Evolutionary conservation across 2,329 filamentous ascomycete species (phyloP), one percentile per base, ranked within the genome.

Genomic region (Lasiodiplodia gonubiensis): DNA sequence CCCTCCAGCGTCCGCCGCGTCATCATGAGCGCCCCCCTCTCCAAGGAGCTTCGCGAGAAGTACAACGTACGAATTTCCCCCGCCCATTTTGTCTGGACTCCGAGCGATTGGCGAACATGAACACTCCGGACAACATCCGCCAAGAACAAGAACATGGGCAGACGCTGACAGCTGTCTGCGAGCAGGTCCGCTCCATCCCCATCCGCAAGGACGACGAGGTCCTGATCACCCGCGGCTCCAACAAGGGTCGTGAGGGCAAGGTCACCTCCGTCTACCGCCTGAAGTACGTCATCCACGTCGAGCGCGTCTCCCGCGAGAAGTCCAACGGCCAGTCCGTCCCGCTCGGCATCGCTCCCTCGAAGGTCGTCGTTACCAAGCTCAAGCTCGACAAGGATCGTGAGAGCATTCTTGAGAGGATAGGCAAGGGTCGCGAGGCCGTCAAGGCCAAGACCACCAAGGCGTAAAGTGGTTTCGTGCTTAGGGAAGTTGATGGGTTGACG

Each of bases 241-340:
- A 97, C 89, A 98, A 98, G 89, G 95, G 94, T 81, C 93, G 93
- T 80, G 94, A 98, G 88, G 95, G 95, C 87, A 98, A 98, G 88
- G 88, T 99, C 85, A 94, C 90, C 78, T 93, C 92, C 79, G 94
- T 98, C 83, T 99, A 80, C 75, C 78, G 78, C 68, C 76, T 80
- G 69, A 98, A 98, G 86, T 99, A 95, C 86, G 88, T 93, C 81
- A 90, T 99, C 81, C 94, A 98, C 90, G 84, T 99, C 83, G 94
- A 97, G 89, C 93, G 94, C 79, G 90, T 99, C 82, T 90, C 90
- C 83, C 93, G 94, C 81, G 95, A 99, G 85, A 99, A 99, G 91
- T 91, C 89, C 83, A 95, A 93, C 83, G 94, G 95, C 85, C 94
- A 97, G 88, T 92, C 89, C 81, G 94, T 98, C 68, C 94, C 94